Conservation (phyloP, 2,329 filamentous ascomycete genomes). For the Colletotrichum truncatum region DNA sequence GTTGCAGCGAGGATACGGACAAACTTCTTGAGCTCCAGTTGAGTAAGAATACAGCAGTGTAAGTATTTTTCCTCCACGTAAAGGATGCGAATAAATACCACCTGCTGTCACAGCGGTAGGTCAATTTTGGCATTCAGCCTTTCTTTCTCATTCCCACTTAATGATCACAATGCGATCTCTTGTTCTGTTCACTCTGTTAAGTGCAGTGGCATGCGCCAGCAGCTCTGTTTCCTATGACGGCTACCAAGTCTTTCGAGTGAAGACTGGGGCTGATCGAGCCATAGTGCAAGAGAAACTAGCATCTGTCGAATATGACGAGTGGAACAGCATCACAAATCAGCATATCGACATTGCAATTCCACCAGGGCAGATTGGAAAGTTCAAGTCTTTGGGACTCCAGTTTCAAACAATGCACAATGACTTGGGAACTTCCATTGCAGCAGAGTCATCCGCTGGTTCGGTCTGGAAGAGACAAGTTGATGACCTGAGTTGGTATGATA, state of each 20-base stretch:
- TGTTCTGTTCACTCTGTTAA: not conserved
- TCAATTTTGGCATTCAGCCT: not conserved
- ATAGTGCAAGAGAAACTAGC: not conserved
- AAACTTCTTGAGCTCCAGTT: not conserved
- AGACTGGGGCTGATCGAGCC: conserved; percentile 3
- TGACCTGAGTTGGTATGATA: conserved; percentile 56
- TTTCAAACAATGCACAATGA: conserved; percentile 40
- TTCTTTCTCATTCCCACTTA: not conserved
- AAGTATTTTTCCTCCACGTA: not conserved
- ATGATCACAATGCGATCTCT: not conserved
- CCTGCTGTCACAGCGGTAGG: too few relatives aligned
- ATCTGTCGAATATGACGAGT: conserved; percentile 1
- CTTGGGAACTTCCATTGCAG: conserved; percentile 38
- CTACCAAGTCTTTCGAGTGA: conserved; percentile 19
- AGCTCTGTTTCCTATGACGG: conserved; percentile 9
- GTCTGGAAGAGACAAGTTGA: conserved; percentile 36
- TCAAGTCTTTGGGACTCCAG: conserved; percentile 40
- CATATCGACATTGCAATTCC: conserved; percentile 42
- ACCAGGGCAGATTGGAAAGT: conserved; percentile 38
- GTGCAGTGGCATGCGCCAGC: not conserved
- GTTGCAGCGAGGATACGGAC: not conserved
- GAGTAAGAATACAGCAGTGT: not conserved
- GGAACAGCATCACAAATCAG: not conserved
- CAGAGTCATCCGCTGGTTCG: conserved; percentile 33
- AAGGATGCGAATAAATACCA: not conserved